These are phyloP conservation scores for Lolium perenne DNA, from an alignment of 176 grass and related monocot genomes.

Conservation along the genomic window DNA sequence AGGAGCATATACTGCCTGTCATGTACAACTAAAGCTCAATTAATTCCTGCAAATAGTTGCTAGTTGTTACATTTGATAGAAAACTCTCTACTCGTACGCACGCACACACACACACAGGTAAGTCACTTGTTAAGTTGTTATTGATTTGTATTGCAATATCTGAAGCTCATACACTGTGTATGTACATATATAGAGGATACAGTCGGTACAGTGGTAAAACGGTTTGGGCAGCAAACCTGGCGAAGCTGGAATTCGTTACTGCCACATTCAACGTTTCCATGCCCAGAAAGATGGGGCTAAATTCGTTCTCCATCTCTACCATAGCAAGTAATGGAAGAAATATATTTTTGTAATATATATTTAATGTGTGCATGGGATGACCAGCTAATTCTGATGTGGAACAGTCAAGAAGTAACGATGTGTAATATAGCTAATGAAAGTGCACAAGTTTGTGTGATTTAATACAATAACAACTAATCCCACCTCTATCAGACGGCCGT, in stretches of 20 bases:
- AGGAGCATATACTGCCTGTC: background rate
- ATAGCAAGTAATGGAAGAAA: background rate
- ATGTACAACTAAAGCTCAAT: slow-evolving; percentile 13
- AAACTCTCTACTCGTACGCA: background rate
- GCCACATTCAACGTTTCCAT: background rate
- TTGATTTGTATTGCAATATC: background rate
- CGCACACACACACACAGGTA: background rate
- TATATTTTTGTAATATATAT: background rate
- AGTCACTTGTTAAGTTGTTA: background rate
- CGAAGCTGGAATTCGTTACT: background rate
- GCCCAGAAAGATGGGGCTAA: slow-evolving; percentile 9
- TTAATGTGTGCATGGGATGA: background rate
- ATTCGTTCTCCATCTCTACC: background rate
- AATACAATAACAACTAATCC: slow-evolving; percentile 19
- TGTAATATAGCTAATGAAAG: background rate
- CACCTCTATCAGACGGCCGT: slow-evolving; percentile 90
- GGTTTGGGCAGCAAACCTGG: background rate
- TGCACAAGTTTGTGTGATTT: slow-evolving; percentile 19
- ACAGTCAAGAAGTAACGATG: background rate
- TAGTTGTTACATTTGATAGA: background rate
- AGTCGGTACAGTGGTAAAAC: background rate
- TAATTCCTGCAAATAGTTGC: slow-evolving; percentile 8
- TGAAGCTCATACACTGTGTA: background rate
- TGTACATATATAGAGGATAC: slow-evolving; percentile 2
- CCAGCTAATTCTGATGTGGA: background rate